Evolutionary conservation across 78 protist species (phyloP), one percentile per base, ranked within the genome.

Genomic region (Dictyostelium citrinum): DNA sequence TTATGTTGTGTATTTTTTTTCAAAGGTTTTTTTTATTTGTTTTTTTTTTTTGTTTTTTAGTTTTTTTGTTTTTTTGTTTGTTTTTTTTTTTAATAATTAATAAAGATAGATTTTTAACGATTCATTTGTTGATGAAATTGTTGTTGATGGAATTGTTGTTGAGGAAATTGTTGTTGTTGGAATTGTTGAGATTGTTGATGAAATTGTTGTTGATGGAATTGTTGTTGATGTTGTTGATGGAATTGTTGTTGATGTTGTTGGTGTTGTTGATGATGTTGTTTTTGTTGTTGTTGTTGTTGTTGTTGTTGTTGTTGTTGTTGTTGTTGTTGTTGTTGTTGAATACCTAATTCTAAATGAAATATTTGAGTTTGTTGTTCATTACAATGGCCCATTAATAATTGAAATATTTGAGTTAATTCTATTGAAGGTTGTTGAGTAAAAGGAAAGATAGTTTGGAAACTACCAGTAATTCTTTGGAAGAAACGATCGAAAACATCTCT

Each of bases 401-500:
- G 31, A 10, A 51, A 64, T 4, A 88, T 22, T 37, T 78, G 82
- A 33, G 67, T 11, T 20, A 88, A 77, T 29, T 78, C 82, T 2
- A 16, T 4, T 2, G 74, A n/a, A 12, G 93, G 58, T 76, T 46
- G 80, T 72, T 88, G 82, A 41, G n/a, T 74, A 11, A 16, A 78
- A 35, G 92, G 84, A 70, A 88, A 88, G 27, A 88, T 88, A 8
- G 39, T 78, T 46, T 37, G 31, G 5, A 88, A 79, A 43, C 60
- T 22, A 33, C 93, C 93, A 78, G 72, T 31, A 5, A 76, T 24
- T 68, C 93, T 84, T 12, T 41, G 22, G 27, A 88, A 88, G 85
- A 88, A 88, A 17, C 93, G 70, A 33, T 68, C 77, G 72, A 88
- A 88, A n/a, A 88, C 85, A 41, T 88, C 93, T 5, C 79, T 35